Evolutionary conservation across 495 filamentous ascomycete species (phyloP).

Genomic region (Sordaria brevicollis): DNA sequence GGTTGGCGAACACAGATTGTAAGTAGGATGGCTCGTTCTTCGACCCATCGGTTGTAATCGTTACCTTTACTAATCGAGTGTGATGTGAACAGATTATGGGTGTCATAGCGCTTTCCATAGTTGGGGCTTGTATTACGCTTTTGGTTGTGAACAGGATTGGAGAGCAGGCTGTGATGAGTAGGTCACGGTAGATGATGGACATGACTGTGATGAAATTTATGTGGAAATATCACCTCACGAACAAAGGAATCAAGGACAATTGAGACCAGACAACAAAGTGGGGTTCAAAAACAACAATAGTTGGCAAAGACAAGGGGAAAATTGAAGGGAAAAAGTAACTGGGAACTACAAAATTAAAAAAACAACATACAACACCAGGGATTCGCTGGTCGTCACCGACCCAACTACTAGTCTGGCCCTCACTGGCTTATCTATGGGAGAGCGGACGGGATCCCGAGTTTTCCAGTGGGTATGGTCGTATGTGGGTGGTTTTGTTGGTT

Average conservation of each 20-base stretch:
- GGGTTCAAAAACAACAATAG: too few relatives aligned
- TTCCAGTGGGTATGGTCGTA: constrained; percentile 37
- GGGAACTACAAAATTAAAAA: too few relatives aligned
- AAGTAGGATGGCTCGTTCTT: constrained; percentile 13
- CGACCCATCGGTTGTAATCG: background rate
- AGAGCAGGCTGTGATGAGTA: constrained; percentile 10
- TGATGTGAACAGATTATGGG: constrained; percentile 43
- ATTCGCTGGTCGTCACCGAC: constrained; percentile 35
- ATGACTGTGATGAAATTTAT: background rate
- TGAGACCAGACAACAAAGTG: too few relatives aligned
- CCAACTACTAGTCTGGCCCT: constrained; percentile 32
- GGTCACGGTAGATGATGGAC: background rate
- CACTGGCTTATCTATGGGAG: constrained; percentile 33
- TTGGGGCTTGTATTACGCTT: constrained; percentile 60
- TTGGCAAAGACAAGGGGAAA: too few relatives aligned
- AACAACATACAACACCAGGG: constrained; percentile 18
- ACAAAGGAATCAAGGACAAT: too few relatives aligned
- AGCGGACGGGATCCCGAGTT: constrained; percentile 42
- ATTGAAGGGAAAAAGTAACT: too few relatives aligned
- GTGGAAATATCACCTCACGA: too few relatives aligned
- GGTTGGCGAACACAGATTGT: constrained; percentile 88
- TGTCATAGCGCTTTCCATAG: constrained; percentile 65
- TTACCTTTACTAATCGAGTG: constrained; percentile 19
- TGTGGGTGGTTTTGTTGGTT: too few relatives aligned
- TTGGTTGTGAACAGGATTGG: constrained; percentile 31